Evolutionary conservation across 345 rosid genomes (phyloP).

Genomic region (Salix dunnii): DNA sequence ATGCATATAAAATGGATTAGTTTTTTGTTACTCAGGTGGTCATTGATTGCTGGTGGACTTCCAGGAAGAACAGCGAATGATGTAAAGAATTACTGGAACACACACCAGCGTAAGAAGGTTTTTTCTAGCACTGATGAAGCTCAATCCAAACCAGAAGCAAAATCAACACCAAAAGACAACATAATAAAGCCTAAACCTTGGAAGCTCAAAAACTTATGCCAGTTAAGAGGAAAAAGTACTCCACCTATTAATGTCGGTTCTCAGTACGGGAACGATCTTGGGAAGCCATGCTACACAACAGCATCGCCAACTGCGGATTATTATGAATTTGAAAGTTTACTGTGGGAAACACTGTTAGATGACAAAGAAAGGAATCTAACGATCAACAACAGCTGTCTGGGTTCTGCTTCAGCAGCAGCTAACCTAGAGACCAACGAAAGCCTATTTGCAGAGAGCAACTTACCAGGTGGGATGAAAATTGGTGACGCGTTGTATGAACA

Average conservation of each 20-base stretch:
- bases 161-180: conserved; percentile 4
- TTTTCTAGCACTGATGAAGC: background rate
- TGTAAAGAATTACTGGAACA: conserved; percentile 37
- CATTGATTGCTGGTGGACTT: conserved; percentile 45
- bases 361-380: background rate
- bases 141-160: background rate
- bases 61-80: conserved; percentile 50
- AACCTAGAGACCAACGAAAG: no score
- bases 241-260: background rate
- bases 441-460: background rate
- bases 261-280: background rate
- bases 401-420: no score
- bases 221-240: background rate
- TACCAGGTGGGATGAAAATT: no score
- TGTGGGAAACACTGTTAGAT: background rate
- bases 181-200: conserved; percentile 28
- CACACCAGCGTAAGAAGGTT: conserved; percentile 4
- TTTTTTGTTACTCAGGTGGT: conserved; percentile 29
- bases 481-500: no score
- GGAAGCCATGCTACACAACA: background rate
- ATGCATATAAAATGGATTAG: no score
- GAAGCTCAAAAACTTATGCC: conserved; percentile 7
- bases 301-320: background rate
- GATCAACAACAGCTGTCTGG: background rate
- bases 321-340: background rate